phyloP scores from a whole-genome alignment of 176 grass and related monocot species.

The Urochloa ruziziensis region DNA sequence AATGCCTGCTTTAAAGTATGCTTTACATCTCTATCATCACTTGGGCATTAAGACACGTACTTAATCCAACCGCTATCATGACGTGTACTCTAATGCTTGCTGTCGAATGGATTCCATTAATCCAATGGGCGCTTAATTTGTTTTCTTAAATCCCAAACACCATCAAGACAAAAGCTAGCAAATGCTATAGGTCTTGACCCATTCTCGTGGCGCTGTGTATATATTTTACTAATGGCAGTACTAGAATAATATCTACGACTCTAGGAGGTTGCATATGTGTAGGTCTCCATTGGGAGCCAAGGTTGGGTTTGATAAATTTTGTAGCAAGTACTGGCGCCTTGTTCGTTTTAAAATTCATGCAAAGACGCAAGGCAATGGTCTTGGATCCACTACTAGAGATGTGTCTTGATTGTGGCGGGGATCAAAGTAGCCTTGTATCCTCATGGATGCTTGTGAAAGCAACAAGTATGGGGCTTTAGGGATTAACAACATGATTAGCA shows the following conservation, averaged over 20 bases:
- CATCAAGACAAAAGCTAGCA: conserved; percentile 34
- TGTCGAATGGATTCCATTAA: conserved; percentile 31
- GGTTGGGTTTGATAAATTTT: conserved; percentile 7
- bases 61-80: conserved; percentile 40
- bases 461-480: conserved; percentile 25
- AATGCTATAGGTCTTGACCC: conserved; percentile 12
- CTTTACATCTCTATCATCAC: conserved; percentile 43
- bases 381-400: conserved; percentile 21
- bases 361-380: background rate
- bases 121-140: background rate
- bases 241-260: background rate
- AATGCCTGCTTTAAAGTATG: background rate
- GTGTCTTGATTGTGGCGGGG: conserved; percentile 12
- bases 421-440: conserved; percentile 25
- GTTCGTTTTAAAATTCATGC: background rate
- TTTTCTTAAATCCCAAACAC: conserved; percentile 1
- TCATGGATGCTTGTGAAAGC: conserved; percentile 47
- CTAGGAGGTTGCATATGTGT: background rate
- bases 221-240: background rate
- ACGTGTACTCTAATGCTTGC: conserved; percentile 29
- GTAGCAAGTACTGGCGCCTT: background rate
- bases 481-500: conserved; percentile 15
- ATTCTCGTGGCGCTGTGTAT: background rate
- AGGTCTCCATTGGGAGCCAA: conserved; percentile 13
- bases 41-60: conserved; percentile 40